Base-by-base conservation (phyloP, 2,329 filamentous ascomycete species). In the Penicillium capsulatum region DNA sequence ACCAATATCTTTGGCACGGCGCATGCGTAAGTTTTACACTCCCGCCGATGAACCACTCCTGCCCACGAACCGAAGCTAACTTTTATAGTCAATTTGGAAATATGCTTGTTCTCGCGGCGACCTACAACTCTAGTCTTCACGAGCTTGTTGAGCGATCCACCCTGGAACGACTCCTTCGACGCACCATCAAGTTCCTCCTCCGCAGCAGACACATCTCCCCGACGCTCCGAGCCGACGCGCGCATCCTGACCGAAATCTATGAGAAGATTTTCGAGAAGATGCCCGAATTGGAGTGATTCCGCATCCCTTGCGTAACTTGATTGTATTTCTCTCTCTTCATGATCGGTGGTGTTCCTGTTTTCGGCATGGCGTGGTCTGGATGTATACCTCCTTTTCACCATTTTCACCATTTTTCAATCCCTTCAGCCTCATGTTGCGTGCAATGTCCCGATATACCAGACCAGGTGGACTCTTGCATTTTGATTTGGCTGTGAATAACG, bases 1-100 rank as follows among this genome's bases (percentile, higher is more conserved):
- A 97, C 91, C n/a, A 97, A 96, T 55, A 83, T 95, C 16, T 94
- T 95, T 66, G 90, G 91, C 36, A 97, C 91, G 13, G 85, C 89
- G 47, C 91, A 96, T 73, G 90, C 91, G 86, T 94, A 85, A 79
- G 87, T 80, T 24, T 10, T 3, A 11, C 17, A 17, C 17, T 17
- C n/a, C 4, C 6, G 15, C 2, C 39, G 9, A 19, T 33, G 33
- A 42, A 58, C 65, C 48, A 67, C 22, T 24, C 22, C 22, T 24
- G n/a, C n/a, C n/a, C n/a, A n/a, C n/a, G n/a, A n/a, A n/a, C n/a
- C n/a, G n/a, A n/a, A n/a, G n/a, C 26, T 28, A 44, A 10, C 14
- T 16, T 36, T 43, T 31, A 4, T 47, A 94, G 90, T 4, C 92
- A 98, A 87, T 98, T 94, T 72, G 91, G 92, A 42, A 97, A 97